phyloP scores from a whole-genome alignment of 768 basidiomycete species.

The Mycena floridula region DNA sequence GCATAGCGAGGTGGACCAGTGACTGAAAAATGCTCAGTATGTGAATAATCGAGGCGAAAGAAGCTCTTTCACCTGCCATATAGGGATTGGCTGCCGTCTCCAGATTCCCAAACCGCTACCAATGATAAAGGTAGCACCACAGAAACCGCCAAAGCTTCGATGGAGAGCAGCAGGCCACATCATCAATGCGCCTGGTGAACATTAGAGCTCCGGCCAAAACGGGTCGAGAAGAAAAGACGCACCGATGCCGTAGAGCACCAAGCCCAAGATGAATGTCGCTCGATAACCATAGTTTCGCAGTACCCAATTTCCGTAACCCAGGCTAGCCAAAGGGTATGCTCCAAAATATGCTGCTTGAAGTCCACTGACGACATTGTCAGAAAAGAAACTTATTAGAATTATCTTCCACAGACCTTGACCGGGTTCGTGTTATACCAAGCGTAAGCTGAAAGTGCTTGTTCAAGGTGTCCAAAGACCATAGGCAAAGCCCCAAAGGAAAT shows the following conservation, averaged over 20 bases:
- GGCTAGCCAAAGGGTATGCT: conserved; percentile 27
- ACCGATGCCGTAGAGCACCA: conserved; percentile 24
- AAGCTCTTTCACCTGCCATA: conserved; percentile 21
- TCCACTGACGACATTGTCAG: conserved; percentile 22
- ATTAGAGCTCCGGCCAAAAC: too few relatives aligned
- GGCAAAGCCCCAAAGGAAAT: conserved; percentile 24
- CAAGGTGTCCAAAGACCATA: conserved; percentile 21
- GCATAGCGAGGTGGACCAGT: conserved; percentile 28
- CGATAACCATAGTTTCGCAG: conserved; percentile 26
- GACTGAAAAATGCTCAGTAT: conserved; percentile 9
- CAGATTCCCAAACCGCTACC: conserved; percentile 25
- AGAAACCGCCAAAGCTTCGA: conserved; percentile 27
- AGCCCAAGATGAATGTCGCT: conserved; percentile 26
- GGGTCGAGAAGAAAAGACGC: too few relatives aligned
- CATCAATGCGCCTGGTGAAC: too few relatives aligned
- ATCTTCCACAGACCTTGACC: too few relatives aligned
- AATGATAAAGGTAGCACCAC: conserved; percentile 29
- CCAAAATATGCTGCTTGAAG: conserved; percentile 30
- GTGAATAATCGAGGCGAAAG: not conserved
- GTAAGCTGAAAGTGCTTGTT: conserved; percentile 30
- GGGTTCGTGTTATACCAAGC: conserved; percentile 25
- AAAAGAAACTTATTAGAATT: too few relatives aligned
- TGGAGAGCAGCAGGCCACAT: conserved; percentile 31
- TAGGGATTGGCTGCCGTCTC: conserved; percentile 29
- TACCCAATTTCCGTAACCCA: conserved; percentile 27